Evolutionary conservation across 768 basidiomycete genomes (phyloP).

Genomic region (Lactifluus subvellereus): DNA sequence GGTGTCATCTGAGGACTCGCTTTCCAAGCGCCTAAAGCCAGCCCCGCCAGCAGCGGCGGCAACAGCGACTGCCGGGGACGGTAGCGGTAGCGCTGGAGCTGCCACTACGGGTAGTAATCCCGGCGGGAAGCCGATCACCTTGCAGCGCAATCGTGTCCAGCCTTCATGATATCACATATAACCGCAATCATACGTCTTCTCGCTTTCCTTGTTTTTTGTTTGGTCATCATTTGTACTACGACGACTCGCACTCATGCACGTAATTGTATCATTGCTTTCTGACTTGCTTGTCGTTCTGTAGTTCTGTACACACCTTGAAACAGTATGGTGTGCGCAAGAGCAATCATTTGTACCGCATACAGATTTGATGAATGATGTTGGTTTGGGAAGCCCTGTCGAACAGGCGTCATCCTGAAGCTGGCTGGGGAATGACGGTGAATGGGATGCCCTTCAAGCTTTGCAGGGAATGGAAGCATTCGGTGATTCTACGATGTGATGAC

Average conservation of each 20-base stretch:
- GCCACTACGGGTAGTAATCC: not conserved
- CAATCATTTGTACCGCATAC: too few species aligned
- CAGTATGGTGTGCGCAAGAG: too few species aligned
- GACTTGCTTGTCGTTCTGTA: conserved; percentile 30
- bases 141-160: conserved; percentile 26
- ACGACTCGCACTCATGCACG: conserved; percentile 10
- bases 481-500: too few species aligned
- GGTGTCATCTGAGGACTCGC: conserved; percentile 12
- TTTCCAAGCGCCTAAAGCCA: conserved; percentile 23
- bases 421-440: too few species aligned
- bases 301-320: not conserved
- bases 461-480: too few species aligned
- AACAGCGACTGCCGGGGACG: not conserved
- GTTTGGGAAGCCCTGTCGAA: too few species aligned
- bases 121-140: conserved; percentile 20
- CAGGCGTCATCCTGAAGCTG: too few species aligned
- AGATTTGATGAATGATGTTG: too few species aligned
- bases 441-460: too few species aligned
- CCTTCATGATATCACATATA: conserved; percentile 25
- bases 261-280: conserved; percentile 7
- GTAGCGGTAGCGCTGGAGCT: not conserved
- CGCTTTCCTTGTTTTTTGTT: not conserved
- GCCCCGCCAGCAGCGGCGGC: not conserved
- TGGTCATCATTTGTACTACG: conserved; percentile 7
- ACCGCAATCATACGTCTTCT: not conserved